Base-by-base conservation (phyloP, 108 stramenopile genomes). In the Cyclostephanos tholiformis region DNA sequence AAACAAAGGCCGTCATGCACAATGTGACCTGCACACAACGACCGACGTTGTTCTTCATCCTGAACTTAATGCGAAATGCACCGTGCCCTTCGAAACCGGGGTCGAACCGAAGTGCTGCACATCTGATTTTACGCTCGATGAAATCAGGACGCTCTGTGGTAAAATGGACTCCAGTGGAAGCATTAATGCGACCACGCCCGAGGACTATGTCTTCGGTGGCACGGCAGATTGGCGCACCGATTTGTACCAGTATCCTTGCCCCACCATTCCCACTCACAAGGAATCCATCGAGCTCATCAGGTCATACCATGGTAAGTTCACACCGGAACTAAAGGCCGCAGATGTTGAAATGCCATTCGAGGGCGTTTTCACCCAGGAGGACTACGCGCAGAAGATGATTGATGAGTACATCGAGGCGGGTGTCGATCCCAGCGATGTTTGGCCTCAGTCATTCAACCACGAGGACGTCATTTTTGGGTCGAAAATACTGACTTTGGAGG, bases 1-100 rank as follows among this genome's bases (percentile, higher is more conserved):
- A 4, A 66, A 44, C 30, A 12, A 53, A 67, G 66, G 66, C 43
- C 87, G 91, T 55, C 91, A 92, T 49, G 65, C 86, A 19, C 91
- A 89, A 50, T 89, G 91, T 68, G 91, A 89, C 68, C 62, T 92
- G 56, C 91, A 92, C 71, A 87, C 87, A 9, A 88, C 88, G 13
- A 92, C 88, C 35, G 75, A 92, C 43, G 83, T 87, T 20, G 86
- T 87, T 58, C 72, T 76, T 12, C 72, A 57, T 63, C 82, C 82
- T 12, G 87, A 88, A 0, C 36, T 92, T 35, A 89, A 88, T 53
- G 87, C 85, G 56, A 91, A 88, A 75, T 92, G 88, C 66, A 82
- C 86, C 48, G 71, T 56, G 44, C 91, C 88, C 13, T 92, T 65
- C 58, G 66, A 51, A 13, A 64, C 71, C 26, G 86, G 85, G 25